A percentile compares a stretch with the other conserved stretches of the same genome.
These are phyloP conservation scores for Ceratobasidium sp. DNA, from an alignment of 1,284 basidiomycete species.

Conservation along the genomic window DNA sequence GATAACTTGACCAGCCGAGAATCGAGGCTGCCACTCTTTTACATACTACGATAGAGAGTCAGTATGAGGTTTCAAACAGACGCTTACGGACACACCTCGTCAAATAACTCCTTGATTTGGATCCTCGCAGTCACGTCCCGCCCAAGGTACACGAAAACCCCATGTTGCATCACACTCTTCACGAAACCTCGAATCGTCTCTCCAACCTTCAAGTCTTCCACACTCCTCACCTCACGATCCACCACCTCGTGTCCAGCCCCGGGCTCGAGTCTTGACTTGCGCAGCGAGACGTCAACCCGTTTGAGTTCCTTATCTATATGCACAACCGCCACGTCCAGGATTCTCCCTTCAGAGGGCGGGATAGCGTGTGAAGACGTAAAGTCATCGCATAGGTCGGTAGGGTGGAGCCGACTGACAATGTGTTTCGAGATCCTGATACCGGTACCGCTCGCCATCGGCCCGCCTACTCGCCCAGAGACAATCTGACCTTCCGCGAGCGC, in stretches of 20 bases:
- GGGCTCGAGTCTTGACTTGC: constrained; percentile 76
- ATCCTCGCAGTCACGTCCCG: constrained; percentile 88
- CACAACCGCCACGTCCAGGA: constrained; percentile 79
- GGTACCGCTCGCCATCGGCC: constrained; percentile 73
- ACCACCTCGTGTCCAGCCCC: constrained; percentile 64
- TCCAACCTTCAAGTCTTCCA: constrained; percentile 79
- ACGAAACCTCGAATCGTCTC: constrained; percentile 87
- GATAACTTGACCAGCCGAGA: constrained; percentile 86
- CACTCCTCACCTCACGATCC: constrained; percentile 77
- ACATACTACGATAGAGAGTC: constrained; percentile 71
- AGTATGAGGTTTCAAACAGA: constrained; percentile 29
- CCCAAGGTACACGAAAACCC: constrained; percentile 91
- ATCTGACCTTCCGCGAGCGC: constrained; percentile 75
- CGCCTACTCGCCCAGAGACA: constrained; percentile 79
- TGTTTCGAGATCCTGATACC: constrained; percentile 79
- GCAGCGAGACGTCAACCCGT: constrained; percentile 82
- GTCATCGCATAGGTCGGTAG: constrained; percentile 86
- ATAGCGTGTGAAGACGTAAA: constrained; percentile 66
- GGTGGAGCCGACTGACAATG: constrained; percentile 80
- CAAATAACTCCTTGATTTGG: constrained; percentile 93
- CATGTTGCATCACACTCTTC: constrained; percentile 87
- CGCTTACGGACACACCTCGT: constrained; percentile 71
- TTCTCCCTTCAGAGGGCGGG: constrained; percentile 72
- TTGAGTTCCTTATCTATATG: constrained; percentile 74
- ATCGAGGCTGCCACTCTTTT: constrained; percentile 93